Evolutionary conservation across 2,329 filamentous ascomycete genomes (phyloP), one percentile per base, ranked within the genome.

Genomic region (Harringtonia aguacate): DNA sequence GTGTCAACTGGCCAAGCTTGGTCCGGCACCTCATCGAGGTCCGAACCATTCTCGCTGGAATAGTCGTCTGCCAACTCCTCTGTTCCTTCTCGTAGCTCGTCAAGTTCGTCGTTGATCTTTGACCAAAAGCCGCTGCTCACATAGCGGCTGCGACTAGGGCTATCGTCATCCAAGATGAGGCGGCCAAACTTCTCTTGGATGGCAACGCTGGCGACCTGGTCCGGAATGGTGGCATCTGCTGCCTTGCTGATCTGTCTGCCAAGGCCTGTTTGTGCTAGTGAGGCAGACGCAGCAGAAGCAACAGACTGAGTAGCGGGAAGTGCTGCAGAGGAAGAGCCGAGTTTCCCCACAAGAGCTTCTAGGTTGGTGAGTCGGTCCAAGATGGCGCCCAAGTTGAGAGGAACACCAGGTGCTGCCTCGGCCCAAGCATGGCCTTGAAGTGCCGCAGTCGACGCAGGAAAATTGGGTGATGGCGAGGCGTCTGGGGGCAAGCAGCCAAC

Each of bases 91-190:
- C 68, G 68, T 3, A 73, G 54, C 1, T 58, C 64, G 45, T 69
- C 62, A 9, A 75, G 61, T 66, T 76, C 73, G 38, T 76, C 70
- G 42, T 68, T 70, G n/a, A 77, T 63, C 1, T 66, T 65, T 3
- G 71, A 71, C 72, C 73, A 77, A 50, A 77, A 76, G 14, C 67
- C 66, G 48, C 62, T 73, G 45, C 68, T 68, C 12, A 76, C 57
- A 52, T 76, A 76, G 14, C 66, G 64, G 31, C 62, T 68, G 13
- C 55, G 58, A 7, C 53, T 64, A 3, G 55, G 63, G 12, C 31
- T 29, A 28, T 50, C 8, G 57, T 73, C 68, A 24, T 65, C 58
- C 2, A 73, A 52, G 3, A 74, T 65, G 33, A 75, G 51, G 38
- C 69, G 60, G 2, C 71, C 71, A 46, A 74, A 69, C 13, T 65